A percentile compares a stretch with the other conserved stretches of the same genome.
Evolutionary conservation across 345 rosid genomes (phyloP).

Genomic region (Rubroshorea leprosula): DNA sequence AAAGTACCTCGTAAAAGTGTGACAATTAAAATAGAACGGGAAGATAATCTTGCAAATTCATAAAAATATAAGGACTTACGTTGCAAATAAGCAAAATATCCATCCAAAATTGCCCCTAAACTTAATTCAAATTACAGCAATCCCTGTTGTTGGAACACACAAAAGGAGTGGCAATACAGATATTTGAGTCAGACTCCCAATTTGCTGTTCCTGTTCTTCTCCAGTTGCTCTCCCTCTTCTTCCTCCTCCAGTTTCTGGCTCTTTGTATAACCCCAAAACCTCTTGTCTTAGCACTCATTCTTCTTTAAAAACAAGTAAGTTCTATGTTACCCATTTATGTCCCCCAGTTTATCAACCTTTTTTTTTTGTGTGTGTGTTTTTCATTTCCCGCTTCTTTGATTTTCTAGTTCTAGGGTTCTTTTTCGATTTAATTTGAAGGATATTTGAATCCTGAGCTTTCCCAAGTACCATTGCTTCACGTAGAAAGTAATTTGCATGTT

Average conservation of each 20-base stretch:
- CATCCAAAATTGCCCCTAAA: background rate
- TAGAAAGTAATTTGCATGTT: background rate
- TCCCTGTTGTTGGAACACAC: conserved; percentile 2
- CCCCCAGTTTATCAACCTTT: background rate
- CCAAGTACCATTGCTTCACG: background rate
- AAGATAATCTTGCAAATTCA: background rate
- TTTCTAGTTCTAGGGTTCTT: background rate
- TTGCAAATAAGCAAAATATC: background rate
- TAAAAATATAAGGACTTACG: background rate
- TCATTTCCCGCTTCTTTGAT: conserved; percentile 3
- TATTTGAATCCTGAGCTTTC: background rate
- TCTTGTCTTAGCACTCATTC: background rate
- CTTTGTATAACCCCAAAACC: background rate
- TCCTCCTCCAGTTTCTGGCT: background rate
- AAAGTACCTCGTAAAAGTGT: no score
- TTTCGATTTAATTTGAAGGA: background rate
- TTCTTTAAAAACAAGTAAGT: conserved; percentile 7
- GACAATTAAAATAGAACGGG: no score
- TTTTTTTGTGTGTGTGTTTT: background rate
- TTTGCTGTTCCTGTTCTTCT: background rate
- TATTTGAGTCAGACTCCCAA: background rate
- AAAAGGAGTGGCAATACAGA: conserved; percentile 6
- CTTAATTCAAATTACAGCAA: conserved; percentile 6
- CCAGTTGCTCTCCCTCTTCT: background rate
- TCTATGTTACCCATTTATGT: background rate